phyloP scores from a whole-genome alignment of 1,284 basidiomycete species.

The Phylloporus sp. region DNA sequence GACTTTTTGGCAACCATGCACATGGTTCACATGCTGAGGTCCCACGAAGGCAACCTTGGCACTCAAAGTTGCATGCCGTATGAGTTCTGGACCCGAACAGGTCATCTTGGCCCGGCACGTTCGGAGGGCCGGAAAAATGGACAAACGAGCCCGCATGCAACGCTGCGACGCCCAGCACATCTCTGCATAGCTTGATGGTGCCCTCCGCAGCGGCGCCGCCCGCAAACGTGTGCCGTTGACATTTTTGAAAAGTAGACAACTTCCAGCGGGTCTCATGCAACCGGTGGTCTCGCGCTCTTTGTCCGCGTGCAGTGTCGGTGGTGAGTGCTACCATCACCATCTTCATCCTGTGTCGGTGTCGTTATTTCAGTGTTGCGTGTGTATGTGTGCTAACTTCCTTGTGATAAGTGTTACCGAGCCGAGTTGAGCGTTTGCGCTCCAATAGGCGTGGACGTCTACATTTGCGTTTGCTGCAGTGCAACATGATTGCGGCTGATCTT shows the following conservation, averaged over 20 bases:
- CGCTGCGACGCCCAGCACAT: neutral
- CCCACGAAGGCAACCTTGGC: no score
- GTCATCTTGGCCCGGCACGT: neutral
- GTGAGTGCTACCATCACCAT: neutral
- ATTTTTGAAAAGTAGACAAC: no score
- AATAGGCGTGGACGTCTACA: neutral
- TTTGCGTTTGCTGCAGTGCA: neutral
- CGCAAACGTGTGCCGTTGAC: no score
- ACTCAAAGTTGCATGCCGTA: no score
- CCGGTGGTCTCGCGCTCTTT: no score
- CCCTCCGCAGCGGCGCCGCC: no score
- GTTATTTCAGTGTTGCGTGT: neutral
- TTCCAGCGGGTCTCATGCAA: no score
- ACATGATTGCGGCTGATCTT: neutral
- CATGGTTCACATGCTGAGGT: no score
- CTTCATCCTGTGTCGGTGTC: neutral
- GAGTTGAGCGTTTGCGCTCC: slow-evolving; percentile 5
- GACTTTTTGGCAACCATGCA: neutral
- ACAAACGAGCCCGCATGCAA: neutral
- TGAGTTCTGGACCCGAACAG: neutral
- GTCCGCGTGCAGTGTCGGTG: neutral
- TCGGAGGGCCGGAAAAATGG: neutral
- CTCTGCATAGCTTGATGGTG: neutral
- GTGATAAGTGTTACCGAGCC: neutral
- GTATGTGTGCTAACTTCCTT: neutral